Evolutionary conservation across 23 red algal species (phyloP).

Genomic region (Gracilaria domingensis): DNA sequence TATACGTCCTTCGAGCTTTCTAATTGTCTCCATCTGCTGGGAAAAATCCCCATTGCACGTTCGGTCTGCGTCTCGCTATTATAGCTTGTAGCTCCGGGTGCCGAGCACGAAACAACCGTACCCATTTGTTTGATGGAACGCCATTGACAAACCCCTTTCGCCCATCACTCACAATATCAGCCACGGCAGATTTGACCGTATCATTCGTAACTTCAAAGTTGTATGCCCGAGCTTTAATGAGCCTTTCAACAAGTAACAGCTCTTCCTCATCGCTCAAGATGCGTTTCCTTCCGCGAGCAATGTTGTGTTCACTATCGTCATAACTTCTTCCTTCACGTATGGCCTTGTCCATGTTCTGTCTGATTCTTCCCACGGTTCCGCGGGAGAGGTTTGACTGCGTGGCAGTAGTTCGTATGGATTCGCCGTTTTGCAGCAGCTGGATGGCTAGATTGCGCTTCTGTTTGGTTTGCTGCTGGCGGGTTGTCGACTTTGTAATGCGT

Average conservation of each 20-base stretch:
- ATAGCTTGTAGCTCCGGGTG: slow-evolving; percentile 2
- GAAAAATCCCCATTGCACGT: too few relatives aligned
- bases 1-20: too few relatives aligned
- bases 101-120: not conserved
- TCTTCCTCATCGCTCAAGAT: slow-evolving; percentile 23
- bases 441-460: not conserved
- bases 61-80: too few relatives aligned
- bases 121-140: not conserved
- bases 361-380: not conserved
- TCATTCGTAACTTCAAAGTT: not conserved
- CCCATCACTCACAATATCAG: slow-evolving; percentile 2
- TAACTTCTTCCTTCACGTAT: not conserved
- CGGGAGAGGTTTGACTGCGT: not conserved
- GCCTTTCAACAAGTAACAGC: not conserved
- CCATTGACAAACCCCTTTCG: not conserved
- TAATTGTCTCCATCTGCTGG: too few relatives aligned
- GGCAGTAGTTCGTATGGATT: not conserved
- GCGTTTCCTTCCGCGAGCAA: not conserved
- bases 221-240: not conserved
- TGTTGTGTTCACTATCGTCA: not conserved
- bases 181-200: not conserved
- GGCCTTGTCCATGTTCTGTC: not conserved
- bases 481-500: not conserved
- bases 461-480: not conserved
- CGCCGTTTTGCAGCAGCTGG: not conserved